Evolutionary conservation across 768 basidiomycete genomes (phyloP), one percentile per base, ranked within the genome.

Genomic region (Boletus huronensis): DNA sequence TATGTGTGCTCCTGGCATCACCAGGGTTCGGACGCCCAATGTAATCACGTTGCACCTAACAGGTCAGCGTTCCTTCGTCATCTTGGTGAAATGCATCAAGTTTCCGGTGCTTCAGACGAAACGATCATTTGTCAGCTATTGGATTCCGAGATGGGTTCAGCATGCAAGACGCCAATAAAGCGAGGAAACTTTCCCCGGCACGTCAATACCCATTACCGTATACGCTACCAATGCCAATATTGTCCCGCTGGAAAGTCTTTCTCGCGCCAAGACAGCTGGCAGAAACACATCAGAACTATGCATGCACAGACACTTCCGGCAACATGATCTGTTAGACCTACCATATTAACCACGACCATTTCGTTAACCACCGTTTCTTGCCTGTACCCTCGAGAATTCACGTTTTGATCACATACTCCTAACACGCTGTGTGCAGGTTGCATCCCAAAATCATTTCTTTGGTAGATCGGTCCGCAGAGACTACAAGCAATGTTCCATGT

Each of bases 251-350:
- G 19, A 0, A 65, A 42, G 23, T 39, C 53, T 9, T 67, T 68
- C 48, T 68, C 65, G 10, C 68, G 66, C 3, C 23, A 38, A 42
- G 66, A 70, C 36, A 67, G 29, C 48, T 41, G 51, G 48, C 48
- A 3, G 1, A 19, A 32, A 2, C 68, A 67, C n/a, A 14, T 68
- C 11, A 50, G 4, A 28, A 25, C 6, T 6, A 36, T 52, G n/a
- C 66, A 67, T 44, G 0, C 9, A 25, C 5, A 55, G 28, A 21
- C 5, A 13, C 36, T 3, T 36, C 9, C 2, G 2, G 21, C 14
- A 25, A 21, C 10, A 11, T 49, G 19, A 52, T 17, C 25, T 3
- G 3, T 38, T 40, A 48, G 23, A 58, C 48, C 25, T 44, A 23
- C 53, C 16, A 21, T 26, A 13, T 14, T 29, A 34, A 38, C 16